A percentile compares a stretch with the other conserved stretches of the same genome.
These are phyloP conservation scores for Rhodofomes roseus DNA, from an alignment of 1,284 basidiomycete genomes.

Conservation along the genomic window DNA sequence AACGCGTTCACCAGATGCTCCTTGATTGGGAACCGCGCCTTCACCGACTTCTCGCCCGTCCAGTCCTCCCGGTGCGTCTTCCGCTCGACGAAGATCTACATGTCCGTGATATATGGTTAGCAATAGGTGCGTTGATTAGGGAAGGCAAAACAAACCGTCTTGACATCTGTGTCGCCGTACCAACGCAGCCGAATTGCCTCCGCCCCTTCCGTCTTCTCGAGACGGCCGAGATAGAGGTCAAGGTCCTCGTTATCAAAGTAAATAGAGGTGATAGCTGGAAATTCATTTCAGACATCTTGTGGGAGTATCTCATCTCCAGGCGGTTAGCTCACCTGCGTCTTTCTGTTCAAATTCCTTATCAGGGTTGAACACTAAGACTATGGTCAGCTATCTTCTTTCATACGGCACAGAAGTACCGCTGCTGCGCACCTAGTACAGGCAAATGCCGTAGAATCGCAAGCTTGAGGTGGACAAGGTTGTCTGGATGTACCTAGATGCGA, in stretches of 20 bases:
- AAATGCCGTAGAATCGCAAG: constrained; percentile 91
- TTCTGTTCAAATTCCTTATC: constrained; percentile 91
- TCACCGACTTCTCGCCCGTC: constrained; percentile 99
- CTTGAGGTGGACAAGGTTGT: constrained; percentile 95
- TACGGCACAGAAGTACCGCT: constrained; percentile 40
- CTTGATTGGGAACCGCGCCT: constrained; percentile 96
- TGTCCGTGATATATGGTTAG: not conserved
- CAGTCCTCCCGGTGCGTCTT: constrained; percentile 99
- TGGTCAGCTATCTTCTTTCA: not conserved
- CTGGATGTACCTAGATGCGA: constrained; percentile 72
- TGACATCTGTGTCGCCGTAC: constrained; percentile 92
- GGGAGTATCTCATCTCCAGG: not conserved
- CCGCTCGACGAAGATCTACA: constrained; percentile 93
- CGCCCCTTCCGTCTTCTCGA: constrained; percentile 98
- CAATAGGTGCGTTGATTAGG: constrained; percentile 2
- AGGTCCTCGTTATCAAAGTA: constrained; percentile 96
- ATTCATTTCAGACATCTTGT: not conserved
- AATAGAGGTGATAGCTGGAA: constrained; percentile 77
- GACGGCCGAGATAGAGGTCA: constrained; percentile 94
- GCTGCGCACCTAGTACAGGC: constrained; percentile 59
- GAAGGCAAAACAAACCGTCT: constrained; percentile 49
- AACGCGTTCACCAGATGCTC: constrained; percentile 95
- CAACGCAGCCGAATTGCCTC: constrained; percentile 95
- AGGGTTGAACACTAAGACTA: constrained; percentile 94
- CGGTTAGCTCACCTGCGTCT: constrained; percentile 66